Evolutionary conservation across 2,329 filamentous ascomycete species (phyloP).

Genomic region (Cercospora citrullina): DNA sequence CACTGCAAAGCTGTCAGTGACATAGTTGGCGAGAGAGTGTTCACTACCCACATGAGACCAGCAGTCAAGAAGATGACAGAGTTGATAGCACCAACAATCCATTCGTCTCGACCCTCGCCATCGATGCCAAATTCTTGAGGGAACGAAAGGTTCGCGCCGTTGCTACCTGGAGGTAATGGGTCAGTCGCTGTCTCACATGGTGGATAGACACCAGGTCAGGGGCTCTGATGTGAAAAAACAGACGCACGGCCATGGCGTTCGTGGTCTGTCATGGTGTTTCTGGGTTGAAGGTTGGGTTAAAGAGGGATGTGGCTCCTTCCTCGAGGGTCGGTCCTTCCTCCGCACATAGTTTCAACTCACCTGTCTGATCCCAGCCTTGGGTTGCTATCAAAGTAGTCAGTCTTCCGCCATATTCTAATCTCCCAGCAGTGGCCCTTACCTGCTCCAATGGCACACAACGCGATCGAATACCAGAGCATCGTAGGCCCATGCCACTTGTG

Average conservation of each 20-base stretch:
- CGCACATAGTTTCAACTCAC: conserved; percentile 13
- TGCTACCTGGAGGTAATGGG: conserved; percentile 8
- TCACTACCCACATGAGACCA: conserved; percentile 34
- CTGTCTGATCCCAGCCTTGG: conserved; percentile 41
- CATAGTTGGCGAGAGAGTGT: not conserved
- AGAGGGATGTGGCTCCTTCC: too few species aligned
- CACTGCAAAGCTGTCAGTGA: conserved; percentile 22
- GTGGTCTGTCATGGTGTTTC: not conserved
- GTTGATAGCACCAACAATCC: conserved; percentile 49
- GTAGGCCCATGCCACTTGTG: conserved; percentile 68
- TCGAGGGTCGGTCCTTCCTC: not conserved
- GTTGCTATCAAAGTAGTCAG: conserved; percentile 17
- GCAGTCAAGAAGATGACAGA: conserved; percentile 55
- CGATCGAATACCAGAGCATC: conserved; percentile 66
- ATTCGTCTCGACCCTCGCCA: conserved; percentile 28
- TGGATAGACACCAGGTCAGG: not conserved
- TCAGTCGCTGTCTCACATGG: not conserved
- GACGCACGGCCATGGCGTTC: not conserved
- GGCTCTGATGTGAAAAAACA: not conserved
- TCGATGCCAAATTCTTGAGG: conserved; percentile 36
- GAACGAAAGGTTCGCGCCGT: conserved; percentile 34
- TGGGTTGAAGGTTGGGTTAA: too few species aligned
- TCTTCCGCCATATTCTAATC: not conserved
- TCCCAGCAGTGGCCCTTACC: conserved; percentile 1
- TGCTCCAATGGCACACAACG: conserved; percentile 39